Conservation (phyloP, 768 basidiomycete genomes). For the Dictyophora rubrovolvata region DNA sequence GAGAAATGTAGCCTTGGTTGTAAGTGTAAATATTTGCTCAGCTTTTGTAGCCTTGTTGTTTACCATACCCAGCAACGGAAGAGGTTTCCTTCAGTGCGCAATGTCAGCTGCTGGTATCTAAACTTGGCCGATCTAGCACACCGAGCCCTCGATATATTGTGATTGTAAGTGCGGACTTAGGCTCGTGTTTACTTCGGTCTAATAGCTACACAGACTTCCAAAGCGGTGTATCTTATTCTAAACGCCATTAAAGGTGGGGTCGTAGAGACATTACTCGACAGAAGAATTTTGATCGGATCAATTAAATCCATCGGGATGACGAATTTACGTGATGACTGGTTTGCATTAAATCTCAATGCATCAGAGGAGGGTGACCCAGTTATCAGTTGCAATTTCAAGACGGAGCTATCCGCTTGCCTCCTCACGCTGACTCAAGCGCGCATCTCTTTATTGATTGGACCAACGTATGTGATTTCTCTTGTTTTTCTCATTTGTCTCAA, state of each 20-base stretch:
- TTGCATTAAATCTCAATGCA: slow-evolving; percentile 66
- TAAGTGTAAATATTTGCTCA: slow-evolving; percentile 26
- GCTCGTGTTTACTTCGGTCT: neutral
- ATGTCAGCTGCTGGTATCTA: slow-evolving; percentile 76
- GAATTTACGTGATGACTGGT: slow-evolving; percentile 88
- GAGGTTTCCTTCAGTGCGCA: slow-evolving; percentile 75
- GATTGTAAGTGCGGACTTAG: slow-evolving; percentile 46
- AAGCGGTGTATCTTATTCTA: slow-evolving; percentile 73
- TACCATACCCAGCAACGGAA: slow-evolving; percentile 39
- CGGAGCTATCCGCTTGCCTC: slow-evolving; percentile 78
- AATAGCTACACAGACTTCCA: slow-evolving; percentile 49
- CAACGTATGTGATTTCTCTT: slow-evolving; percentile 48
- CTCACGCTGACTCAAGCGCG: slow-evolving; percentile 71
- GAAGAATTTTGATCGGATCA: slow-evolving; percentile 82
- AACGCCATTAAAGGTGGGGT: slow-evolving; percentile 53
- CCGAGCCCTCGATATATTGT: slow-evolving; percentile 84
- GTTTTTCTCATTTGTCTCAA: slow-evolving; percentile 2
- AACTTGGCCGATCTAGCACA: slow-evolving; percentile 79
- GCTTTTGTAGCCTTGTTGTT: neutral
- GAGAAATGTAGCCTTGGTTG: slow-evolving; percentile 64
- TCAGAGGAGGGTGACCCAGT: slow-evolving; percentile 94
- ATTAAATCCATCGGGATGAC: slow-evolving; percentile 85
- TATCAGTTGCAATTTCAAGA: slow-evolving; percentile 89
- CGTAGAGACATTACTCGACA: slow-evolving; percentile 51
- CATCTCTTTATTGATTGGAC: slow-evolving; percentile 61